Conservation (phyloP, 108 stramenopile species). For the Discostella stelligeroides region DNA sequence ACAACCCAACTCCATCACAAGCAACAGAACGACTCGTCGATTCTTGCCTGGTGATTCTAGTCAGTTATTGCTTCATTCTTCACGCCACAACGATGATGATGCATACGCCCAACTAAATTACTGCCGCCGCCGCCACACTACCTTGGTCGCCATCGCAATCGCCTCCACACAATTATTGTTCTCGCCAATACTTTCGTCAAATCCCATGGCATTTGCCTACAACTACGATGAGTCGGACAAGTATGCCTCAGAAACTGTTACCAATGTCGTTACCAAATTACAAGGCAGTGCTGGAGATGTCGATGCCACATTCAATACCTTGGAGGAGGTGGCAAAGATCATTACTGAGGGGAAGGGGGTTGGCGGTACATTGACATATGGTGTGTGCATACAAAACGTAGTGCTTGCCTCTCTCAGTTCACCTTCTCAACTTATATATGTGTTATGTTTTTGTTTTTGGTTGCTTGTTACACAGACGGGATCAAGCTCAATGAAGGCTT, state of each 20-base stretch:
- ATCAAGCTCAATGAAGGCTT: slow-evolving; percentile 72
- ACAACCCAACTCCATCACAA: too few relatives aligned
- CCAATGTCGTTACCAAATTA: slow-evolving; percentile 48
- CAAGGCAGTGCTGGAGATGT: slow-evolving; percentile 54
- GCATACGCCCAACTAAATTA: too few relatives aligned
- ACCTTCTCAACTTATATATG: neutral
- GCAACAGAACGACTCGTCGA: too few relatives aligned
- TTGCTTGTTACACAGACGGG: too few relatives aligned
- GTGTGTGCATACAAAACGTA: slow-evolving; percentile 37
- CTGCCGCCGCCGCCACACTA: neutral
- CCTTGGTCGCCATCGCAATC: slow-evolving; percentile 8
- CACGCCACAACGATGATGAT: too few relatives aligned
- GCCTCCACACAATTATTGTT: neutral
- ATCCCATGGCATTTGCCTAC: slow-evolving; percentile 39
- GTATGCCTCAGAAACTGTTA: slow-evolving; percentile 75
- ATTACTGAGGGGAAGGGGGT: slow-evolving; percentile 87
- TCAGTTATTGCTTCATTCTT: too few relatives aligned
- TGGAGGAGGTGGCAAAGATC: slow-evolving; percentile 76
- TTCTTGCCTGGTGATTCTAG: too few relatives aligned
- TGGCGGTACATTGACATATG: slow-evolving; percentile 77
- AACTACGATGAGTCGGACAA: slow-evolving; percentile 43
- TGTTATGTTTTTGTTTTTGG: too few relatives aligned
- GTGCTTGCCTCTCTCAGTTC: neutral
- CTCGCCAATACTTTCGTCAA: slow-evolving; percentile 4
- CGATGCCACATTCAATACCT: slow-evolving; percentile 57